These are phyloP conservation scores for Orbilia brochopaga DNA, from an alignment of 2,329 filamentous ascomycete species.

Conservation along the genomic window DNA sequence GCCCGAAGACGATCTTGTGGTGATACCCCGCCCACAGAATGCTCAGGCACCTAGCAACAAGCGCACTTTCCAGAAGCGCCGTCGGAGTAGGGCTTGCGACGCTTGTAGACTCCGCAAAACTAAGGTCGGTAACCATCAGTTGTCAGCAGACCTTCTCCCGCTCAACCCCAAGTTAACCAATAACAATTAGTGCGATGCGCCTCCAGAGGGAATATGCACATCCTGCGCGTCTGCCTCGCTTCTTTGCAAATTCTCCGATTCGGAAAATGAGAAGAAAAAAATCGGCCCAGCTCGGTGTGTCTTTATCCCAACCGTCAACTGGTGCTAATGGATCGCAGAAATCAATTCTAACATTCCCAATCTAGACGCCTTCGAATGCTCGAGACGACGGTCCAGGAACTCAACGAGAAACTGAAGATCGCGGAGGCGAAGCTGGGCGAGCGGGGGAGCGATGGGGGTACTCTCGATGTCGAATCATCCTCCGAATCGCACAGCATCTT, in stretches of 20 bases:
- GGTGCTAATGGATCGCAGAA: not conserved
- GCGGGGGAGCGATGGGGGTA: slow-evolving; percentile 11
- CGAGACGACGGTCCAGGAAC: slow-evolving; percentile 53
- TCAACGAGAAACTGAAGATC: slow-evolving; percentile 53
- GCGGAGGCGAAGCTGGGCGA: slow-evolving; percentile 52
- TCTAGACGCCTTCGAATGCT: slow-evolving; percentile 54
- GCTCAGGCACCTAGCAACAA: slow-evolving; percentile 39
- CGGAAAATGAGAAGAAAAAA: slow-evolving; percentile 54
- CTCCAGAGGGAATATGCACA: slow-evolving; percentile 54
- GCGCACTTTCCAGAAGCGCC: slow-evolving; percentile 54
- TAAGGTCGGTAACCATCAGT: slow-evolving; percentile 51
- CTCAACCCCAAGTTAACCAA: not conserved
- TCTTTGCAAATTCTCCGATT: slow-evolving; percentile 54
- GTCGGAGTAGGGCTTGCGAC: slow-evolving; percentile 55
- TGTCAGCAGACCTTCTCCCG: not conserved
- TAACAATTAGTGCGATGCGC: slow-evolving; percentile 54
- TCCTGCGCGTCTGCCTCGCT: slow-evolving; percentile 54
- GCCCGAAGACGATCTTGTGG: slow-evolving; percentile 48
- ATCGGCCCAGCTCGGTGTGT: slow-evolving; percentile 54
- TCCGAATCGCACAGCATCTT: slow-evolving; percentile 19
- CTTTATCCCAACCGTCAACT: not conserved
- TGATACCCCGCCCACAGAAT: slow-evolving; percentile 48
- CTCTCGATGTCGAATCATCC: slow-evolving; percentile 17
- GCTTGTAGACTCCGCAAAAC: slow-evolving; percentile 55
- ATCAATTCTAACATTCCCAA: slow-evolving; percentile 14